Percentiles rank a stretch among this genome's conserved stretches.
phyloP scores from a whole-genome alignment of 768 basidiomycete genomes.

The Hypholoma sublateritium region DNA sequence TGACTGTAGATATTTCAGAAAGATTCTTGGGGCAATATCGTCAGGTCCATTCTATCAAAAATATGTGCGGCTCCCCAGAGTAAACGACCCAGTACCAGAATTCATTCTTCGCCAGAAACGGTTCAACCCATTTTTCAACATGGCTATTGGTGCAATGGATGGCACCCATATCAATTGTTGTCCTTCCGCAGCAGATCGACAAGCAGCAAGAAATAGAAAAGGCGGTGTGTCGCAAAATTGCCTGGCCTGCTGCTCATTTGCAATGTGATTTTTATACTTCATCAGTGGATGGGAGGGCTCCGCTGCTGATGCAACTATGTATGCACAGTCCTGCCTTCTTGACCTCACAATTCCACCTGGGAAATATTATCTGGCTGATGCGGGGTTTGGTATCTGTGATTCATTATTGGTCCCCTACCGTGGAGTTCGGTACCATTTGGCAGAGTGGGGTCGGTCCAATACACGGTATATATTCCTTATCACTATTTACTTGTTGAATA shows the following conservation, averaged over 20 bases:
- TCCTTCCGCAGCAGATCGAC: conserved; percentile 3
- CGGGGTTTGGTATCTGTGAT: conserved; percentile 31
- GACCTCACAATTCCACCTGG: conserved; percentile 31
- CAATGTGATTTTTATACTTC: conserved; percentile 34
- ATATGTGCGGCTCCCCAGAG: not conserved
- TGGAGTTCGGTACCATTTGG: conserved; percentile 35
- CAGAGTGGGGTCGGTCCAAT: conserved; percentile 30
- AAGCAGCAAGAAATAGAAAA: conserved; percentile 24
- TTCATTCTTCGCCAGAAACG: conserved; percentile 19
- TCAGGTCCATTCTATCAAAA: conserved; percentile 20
- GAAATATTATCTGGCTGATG: conserved; percentile 29
- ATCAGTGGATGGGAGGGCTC: conserved; percentile 41
- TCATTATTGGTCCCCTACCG: conserved; percentile 36
- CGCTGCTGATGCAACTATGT: conserved; percentile 34
- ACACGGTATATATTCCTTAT: conserved; percentile 16
- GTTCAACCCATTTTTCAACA: conserved; percentile 26
- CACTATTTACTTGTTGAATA: not conserved
- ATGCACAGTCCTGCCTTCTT: conserved; percentile 21
- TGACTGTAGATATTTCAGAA: conserved; percentile 24
- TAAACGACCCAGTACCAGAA: conserved; percentile 2
- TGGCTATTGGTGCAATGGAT: conserved; percentile 26
- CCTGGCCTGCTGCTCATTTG: conserved; percentile 32
- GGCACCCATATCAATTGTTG: conserved; percentile 19
- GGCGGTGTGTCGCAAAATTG: conserved; percentile 36
- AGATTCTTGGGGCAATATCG: conserved; percentile 23